A percentile compares a stretch with the other conserved stretches of the same genome.
phyloP scores from a whole-genome alignment of 2,329 filamentous ascomycete genomes.

The Ophiocordyceps robertsii region DNA sequence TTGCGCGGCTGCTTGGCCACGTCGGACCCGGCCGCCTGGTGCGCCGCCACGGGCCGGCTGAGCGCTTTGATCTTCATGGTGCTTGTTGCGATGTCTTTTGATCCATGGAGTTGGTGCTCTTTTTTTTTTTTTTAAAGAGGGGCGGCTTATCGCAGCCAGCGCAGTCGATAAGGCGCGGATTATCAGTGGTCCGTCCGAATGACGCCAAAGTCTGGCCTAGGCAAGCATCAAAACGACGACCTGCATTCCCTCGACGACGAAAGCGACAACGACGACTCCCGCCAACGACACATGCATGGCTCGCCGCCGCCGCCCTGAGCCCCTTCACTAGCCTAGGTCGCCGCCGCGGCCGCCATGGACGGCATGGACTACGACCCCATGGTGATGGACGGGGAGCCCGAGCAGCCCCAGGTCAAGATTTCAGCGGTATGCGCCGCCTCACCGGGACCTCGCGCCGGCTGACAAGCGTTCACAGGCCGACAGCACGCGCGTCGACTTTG shows the following conservation, averaged over 20 bases:
- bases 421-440: conserved; percentile 32
- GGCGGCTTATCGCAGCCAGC: conserved; percentile 15
- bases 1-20: conserved; percentile 54
- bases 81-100: neutral
- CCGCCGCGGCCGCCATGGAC: conserved; percentile 17
- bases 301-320: neutral
- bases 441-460: neutral
- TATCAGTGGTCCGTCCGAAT: conserved; percentile 15
- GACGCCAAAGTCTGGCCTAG: too few species aligned
- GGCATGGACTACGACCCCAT: conserved; percentile 48
- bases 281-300: neutral
- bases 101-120: conserved; percentile 7
- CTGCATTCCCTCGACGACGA: neutral
- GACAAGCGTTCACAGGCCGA: conserved; percentile 46
- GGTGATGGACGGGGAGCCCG: conserved; percentile 44
- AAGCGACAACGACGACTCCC: neutral
- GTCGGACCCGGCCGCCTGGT: conserved; percentile 54
- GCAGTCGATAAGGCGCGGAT: conserved; percentile 16
- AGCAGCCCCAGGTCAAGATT: conserved; percentile 45
- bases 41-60: conserved; percentile 47
- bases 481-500: conserved; percentile 73
- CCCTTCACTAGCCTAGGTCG: neutral
- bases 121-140: conserved; percentile 13
- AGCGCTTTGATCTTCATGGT: conserved; percentile 57
- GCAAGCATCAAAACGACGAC: too few species aligned